phyloP scores from a whole-genome alignment of 441 rosid genomes.

The Daphne laureola region DNA sequence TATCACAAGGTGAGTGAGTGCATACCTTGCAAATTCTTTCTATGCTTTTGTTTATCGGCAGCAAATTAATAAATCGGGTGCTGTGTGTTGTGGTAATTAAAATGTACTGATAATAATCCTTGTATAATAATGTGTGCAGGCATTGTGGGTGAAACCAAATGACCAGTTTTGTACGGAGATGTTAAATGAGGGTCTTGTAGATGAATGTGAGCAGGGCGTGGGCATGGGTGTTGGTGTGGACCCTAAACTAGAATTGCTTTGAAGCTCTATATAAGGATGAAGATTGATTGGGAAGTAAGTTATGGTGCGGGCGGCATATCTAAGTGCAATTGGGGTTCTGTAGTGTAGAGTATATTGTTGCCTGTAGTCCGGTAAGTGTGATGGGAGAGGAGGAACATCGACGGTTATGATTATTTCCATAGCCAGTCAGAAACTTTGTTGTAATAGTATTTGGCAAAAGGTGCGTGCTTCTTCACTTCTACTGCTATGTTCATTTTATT shows the following conservation, averaged over 20 bases:
- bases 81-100: neutral
- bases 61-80: neutral
- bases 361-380: too few species aligned
- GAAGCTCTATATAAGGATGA: constrained; percentile 2
- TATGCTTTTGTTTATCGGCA: neutral
- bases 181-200: constrained; percentile 67
- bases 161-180: constrained; percentile 85
- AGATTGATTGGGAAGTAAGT: neutral
- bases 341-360: too few species aligned
- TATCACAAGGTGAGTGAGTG: constrained; percentile 65
- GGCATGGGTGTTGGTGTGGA: constrained; percentile 11
- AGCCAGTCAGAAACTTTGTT: too few species aligned
- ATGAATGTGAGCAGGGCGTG: constrained; percentile 56
- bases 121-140: constrained; percentile 29
- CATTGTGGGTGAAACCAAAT: constrained; percentile 75
- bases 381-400: too few species aligned
- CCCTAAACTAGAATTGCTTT: constrained; percentile 39
- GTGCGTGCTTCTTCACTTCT: too few species aligned
- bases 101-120: neutral
- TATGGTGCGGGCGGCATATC: too few species aligned
- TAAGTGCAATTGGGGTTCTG: too few species aligned
- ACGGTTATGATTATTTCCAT: too few species aligned
- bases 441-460: too few species aligned
- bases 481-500: too few species aligned
- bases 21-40: constrained; percentile 5